phyloP scores from a whole-genome alignment of 345 rosid genomes.

The Sonneratia caseolaris region DNA sequence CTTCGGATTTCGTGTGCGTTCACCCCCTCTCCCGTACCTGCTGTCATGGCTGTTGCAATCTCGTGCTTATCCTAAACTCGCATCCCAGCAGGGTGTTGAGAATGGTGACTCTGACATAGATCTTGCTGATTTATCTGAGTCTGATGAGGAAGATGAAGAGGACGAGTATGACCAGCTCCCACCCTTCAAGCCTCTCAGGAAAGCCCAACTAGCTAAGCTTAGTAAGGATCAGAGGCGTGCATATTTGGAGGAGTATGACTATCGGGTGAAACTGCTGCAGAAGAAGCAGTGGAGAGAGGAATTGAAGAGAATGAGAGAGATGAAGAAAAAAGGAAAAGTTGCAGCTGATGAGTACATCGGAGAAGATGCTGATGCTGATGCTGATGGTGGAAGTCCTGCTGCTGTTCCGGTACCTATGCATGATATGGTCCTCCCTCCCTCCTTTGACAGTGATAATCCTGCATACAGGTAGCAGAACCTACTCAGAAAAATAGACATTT shows the following conservation, averaged over 20 bases:
- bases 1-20: slow-evolving; percentile 75
- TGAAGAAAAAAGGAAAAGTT: slow-evolving; percentile 68
- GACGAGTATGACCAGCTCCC: slow-evolving; percentile 95
- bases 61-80: slow-evolving; percentile 70
- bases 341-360: slow-evolving; percentile 47
- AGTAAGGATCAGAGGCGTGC: slow-evolving; percentile 72
- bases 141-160: slow-evolving; percentile 73
- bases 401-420: slow-evolving; percentile 84
- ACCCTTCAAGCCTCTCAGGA: slow-evolving; percentile 80
- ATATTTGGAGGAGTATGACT: slow-evolving; percentile 89
- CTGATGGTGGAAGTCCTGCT: slow-evolving; percentile 65
- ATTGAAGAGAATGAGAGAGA: slow-evolving; percentile 63
- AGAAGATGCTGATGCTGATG: slow-evolving; percentile 65
- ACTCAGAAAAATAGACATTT: too few species aligned
- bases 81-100: slow-evolving; percentile 74
- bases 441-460: slow-evolving; percentile 77
- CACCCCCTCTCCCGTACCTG: slow-evolving; percentile 91
- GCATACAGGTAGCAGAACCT: slow-evolving; percentile 36
- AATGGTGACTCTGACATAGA: slow-evolving; percentile 75
- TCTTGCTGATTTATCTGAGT: slow-evolving; percentile 65
- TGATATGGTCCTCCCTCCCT: slow-evolving; percentile 84
- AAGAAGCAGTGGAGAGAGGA: slow-evolving; percentile 91
- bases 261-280: slow-evolving; percentile 87
- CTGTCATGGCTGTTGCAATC: slow-evolving; percentile 93
- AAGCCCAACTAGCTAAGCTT: slow-evolving; percentile 67